Conservation (phyloP, 2,329 filamentous ascomycete species). For the Colletotrichum costaricense region DNA sequence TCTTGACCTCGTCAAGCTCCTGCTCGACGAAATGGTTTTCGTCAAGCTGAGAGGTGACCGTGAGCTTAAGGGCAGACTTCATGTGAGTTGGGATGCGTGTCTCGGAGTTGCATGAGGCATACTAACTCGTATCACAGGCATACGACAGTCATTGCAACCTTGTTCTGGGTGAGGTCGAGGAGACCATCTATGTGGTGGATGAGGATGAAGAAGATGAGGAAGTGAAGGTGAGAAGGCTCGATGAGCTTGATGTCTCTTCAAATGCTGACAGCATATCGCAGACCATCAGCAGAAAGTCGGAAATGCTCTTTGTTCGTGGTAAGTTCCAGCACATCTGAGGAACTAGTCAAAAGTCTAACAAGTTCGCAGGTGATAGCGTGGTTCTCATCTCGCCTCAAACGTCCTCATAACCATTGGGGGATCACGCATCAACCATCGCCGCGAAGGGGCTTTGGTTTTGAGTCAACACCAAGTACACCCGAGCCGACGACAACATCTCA, state of each 20-base stretch:
- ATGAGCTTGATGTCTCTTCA: background rate
- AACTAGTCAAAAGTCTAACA: slow-evolving; percentile 38
- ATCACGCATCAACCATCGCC: background rate
- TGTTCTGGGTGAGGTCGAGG: slow-evolving; percentile 94
- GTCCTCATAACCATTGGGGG: slow-evolving; percentile 46
- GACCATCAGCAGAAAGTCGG: slow-evolving; percentile 96
- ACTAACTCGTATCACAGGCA: slow-evolving; percentile 67
- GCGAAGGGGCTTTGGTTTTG: background rate
- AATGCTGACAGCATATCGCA: slow-evolving; percentile 47
- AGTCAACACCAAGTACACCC: background rate
- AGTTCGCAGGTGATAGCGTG: slow-evolving; percentile 72
- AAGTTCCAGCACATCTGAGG: slow-evolving; percentile 41
- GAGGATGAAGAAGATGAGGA: slow-evolving; percentile 86
- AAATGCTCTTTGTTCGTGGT: slow-evolving; percentile 99
- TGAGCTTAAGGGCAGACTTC: slow-evolving; percentile 93
- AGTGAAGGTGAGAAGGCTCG: slow-evolving; percentile 69
- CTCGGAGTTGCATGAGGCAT: slow-evolving; percentile 7
- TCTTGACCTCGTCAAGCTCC: slow-evolving; percentile 93
- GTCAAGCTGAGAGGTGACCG: slow-evolving; percentile 96
- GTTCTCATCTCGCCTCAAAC: slow-evolving; percentile 76
- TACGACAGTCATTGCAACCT: slow-evolving; percentile 99
- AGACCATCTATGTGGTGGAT: slow-evolving; percentile 94
- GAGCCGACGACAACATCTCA: background rate
- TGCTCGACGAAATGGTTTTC: slow-evolving; percentile 95
- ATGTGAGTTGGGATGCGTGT: slow-evolving; percentile 71